Conservation (phyloP, 2,329 filamentous ascomycete species). For the Macrophomina phaseolina region DNA sequence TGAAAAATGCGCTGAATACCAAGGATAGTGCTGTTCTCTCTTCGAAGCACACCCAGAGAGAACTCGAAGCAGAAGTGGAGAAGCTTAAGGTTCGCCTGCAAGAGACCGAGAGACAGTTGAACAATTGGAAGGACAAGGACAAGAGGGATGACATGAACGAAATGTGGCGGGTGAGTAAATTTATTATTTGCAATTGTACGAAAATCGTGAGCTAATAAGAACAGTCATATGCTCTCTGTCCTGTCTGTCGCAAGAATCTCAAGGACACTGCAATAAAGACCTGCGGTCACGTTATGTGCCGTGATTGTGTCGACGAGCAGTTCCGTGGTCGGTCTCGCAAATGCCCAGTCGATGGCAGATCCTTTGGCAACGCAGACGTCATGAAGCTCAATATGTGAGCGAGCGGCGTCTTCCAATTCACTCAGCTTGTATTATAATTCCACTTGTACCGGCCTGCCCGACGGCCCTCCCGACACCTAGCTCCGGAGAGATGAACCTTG, state of each 20-base stretch:
- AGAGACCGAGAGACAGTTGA: slow-evolving; percentile 79
- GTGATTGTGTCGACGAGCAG: slow-evolving; percentile 85
- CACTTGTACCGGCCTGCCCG: neutral
- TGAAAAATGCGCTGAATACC: slow-evolving; percentile 73
- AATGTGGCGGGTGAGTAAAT: slow-evolving; percentile 56
- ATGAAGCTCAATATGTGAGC: slow-evolving; percentile 62
- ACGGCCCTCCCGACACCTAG: neutral
- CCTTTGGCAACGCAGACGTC: slow-evolving; percentile 89
- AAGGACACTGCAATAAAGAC: slow-evolving; percentile 94
- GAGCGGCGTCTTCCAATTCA: neutral
- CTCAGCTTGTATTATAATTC: slow-evolving; percentile 26
- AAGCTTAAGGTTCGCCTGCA: slow-evolving; percentile 78
- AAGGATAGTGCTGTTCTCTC: slow-evolving; percentile 74
- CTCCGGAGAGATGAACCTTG: neutral
- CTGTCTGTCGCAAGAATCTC: slow-evolving; percentile 89
- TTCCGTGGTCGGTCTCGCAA: slow-evolving; percentile 90
- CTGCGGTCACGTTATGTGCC: slow-evolving; percentile 95
- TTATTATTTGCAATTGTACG: neutral
- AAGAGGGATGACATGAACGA: slow-evolving; percentile 28
- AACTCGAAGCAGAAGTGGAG: slow-evolving; percentile 75
- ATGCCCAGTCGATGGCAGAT: slow-evolving; percentile 90
- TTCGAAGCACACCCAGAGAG: slow-evolving; percentile 66
- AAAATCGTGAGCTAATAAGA: neutral
- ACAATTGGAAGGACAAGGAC: slow-evolving; percentile 80
- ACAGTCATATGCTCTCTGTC: slow-evolving; percentile 67